These are phyloP conservation scores for Madurella mycetomatis DNA, from an alignment of 2,329 filamentous ascomycete species.

Conservation along the genomic window DNA sequence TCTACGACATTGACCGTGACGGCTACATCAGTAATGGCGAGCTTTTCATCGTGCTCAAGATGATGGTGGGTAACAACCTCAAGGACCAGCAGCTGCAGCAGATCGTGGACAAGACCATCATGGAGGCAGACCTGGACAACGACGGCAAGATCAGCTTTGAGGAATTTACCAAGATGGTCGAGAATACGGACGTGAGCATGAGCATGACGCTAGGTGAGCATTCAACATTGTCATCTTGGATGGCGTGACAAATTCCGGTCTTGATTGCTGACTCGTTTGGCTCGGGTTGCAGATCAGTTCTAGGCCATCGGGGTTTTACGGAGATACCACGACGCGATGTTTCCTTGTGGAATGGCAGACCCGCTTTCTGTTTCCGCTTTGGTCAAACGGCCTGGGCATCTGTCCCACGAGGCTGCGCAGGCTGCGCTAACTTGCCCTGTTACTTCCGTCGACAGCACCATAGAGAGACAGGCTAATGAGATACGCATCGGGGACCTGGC, in stretches of 20 bases:
- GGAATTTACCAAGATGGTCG: slow-evolving; percentile 98
- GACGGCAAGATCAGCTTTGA: slow-evolving; percentile 99
- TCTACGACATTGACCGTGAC: slow-evolving; percentile 98
- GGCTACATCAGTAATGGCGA: slow-evolving; percentile 99
- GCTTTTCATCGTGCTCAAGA: slow-evolving; percentile 98
- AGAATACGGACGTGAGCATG: slow-evolving; percentile 79
- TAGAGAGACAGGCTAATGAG: neutral
- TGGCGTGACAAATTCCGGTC: neutral
- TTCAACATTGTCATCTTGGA: neutral
- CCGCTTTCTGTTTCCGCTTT: neutral
- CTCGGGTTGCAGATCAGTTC: slow-evolving; percentile 2
- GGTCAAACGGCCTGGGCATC: neutral
- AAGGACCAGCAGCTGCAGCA: slow-evolving; percentile 99
- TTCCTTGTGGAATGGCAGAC: neutral
- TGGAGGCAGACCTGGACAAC: slow-evolving; percentile 94
- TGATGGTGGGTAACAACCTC: slow-evolving; percentile 99
- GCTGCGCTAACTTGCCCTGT: neutral
- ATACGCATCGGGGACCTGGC: neutral
- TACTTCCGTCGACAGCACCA: neutral
- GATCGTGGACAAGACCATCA: slow-evolving; percentile 99
- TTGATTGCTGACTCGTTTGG: neutral
- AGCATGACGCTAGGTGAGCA: slow-evolving; percentile 67
- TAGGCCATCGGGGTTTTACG: neutral
- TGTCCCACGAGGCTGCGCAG: neutral
- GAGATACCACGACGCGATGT: neutral